A percentile compares a stretch with the other conserved stretches of the same genome.
Evolutionary conservation across 2,329 filamentous ascomycete genomes (phyloP).

Genomic region (Calonectria pseudoturangicola): DNA sequence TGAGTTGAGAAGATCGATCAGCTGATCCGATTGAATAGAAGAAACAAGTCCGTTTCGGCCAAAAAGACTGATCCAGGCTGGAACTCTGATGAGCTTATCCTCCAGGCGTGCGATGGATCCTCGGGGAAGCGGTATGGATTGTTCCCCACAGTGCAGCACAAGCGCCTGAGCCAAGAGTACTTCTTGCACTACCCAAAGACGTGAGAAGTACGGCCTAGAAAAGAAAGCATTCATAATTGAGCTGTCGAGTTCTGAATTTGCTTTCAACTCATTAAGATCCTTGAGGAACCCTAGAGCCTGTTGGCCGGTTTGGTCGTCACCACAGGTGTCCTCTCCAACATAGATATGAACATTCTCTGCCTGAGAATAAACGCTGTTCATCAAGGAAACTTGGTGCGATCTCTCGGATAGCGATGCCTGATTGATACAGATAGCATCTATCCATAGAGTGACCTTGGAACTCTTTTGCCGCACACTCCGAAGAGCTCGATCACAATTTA

Average conservation of each 20-base stretch:
- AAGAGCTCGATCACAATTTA: conserved; percentile 39
- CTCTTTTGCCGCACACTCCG: conserved; percentile 25
- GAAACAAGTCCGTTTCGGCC: neutral
- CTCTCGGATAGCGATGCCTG: conserved; percentile 39
- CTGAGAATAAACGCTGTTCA: conserved; percentile 39
- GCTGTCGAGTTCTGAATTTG: too few species aligned
- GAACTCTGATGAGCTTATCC: neutral
- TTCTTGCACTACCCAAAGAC: conserved; percentile 44
- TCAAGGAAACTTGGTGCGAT: conserved; percentile 42
- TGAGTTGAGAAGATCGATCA: conserved; percentile 32
- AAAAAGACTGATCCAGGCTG: conserved; percentile 40
- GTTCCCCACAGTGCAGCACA: conserved; percentile 34
- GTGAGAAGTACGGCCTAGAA: conserved; percentile 37
- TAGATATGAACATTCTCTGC: conserved; percentile 38
- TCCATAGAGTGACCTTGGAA: conserved; percentile 34
- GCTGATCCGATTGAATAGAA: neutral
- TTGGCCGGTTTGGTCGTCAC: neutral
- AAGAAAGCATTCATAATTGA: conserved; percentile 27
- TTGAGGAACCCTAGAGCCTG: conserved; percentile 25
- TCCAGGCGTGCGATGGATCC: conserved; percentile 19
- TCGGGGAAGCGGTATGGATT: neutral
- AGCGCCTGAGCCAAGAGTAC: conserved; percentile 36
- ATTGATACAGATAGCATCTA: conserved; percentile 44
- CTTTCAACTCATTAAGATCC: neutral
- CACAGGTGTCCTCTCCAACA: conserved; percentile 34